Evolutionary conservation across 192 early-diverging fungal species (phyloP), one percentile per base, ranked within the genome.

Genomic region (Powellomyces hirtus): DNA sequence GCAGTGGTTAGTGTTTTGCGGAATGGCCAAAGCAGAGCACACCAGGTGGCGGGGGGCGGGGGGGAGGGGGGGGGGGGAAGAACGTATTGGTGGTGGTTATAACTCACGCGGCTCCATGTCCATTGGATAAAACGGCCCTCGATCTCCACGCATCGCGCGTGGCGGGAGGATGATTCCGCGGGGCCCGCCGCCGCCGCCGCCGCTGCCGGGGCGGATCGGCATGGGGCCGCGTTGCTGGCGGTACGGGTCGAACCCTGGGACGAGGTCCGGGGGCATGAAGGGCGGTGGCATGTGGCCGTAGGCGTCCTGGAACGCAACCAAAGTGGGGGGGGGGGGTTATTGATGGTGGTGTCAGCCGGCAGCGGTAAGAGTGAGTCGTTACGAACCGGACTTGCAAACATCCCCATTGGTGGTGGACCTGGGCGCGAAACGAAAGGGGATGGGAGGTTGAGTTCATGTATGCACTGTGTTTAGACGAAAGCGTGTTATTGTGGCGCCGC

Each of bases 221-320:
- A 42, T 42, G 40, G 10, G 10, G 4, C 2, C 29, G 62, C 16
- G 42, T n/a, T 20, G 45, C 30, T 34, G 62, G 2, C 62, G 38
- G 34, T 50, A 49, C 30, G 30, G 22, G 29, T 50, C 45, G 26
- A 44, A 64, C 3, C 44, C 45, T 42, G 44, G 62, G 11, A n/a
- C 16, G 6, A 33, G 35, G 13, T 29, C 62, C 27, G 24, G 38
- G 29, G 3, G 18, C 29, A 61, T 30, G 26, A 18, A 18, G 13
- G 33, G 31, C 2, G 64, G 64, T 36, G 64, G 64, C 64, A 66
- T 66, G 64, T 34, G 50, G 14, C 50, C 64, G 34, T 53, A 66
- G 16, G 31, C 14, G 27, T 52, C 64, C 49, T 33, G 13, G 2
- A 16, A 22, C 14, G 57, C 29, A 27, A 14, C 4, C 5, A 34